These are phyloP conservation scores for Vitis rotundifolia DNA, from an alignment of 164 flowering plant species.

Conservation along the genomic window DNA sequence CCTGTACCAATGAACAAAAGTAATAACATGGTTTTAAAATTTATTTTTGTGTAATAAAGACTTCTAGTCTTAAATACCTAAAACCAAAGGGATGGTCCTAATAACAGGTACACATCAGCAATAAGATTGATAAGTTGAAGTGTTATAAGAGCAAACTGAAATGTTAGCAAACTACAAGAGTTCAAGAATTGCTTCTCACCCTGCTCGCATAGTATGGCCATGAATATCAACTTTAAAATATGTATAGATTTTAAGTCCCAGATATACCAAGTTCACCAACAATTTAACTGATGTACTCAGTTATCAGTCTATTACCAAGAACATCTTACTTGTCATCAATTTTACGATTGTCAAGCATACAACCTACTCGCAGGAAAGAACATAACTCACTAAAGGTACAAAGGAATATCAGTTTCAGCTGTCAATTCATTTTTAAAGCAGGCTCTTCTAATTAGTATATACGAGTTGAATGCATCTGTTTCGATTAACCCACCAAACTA, in stretches of 20 bases:
- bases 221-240: not conserved
- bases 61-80: not conserved
- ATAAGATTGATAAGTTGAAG: too few relatives aligned
- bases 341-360: too few relatives aligned
- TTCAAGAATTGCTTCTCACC: not conserved
- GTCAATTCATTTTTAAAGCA: not conserved
- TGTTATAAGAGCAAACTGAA: not conserved
- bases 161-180: not conserved
- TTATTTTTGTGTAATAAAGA: not conserved
- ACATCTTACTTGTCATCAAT: too few relatives aligned
- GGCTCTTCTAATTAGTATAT: not conserved
- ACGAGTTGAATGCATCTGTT: not conserved
- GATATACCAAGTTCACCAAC: not conserved
- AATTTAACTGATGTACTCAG: not conserved
- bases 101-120: too few relatives aligned
- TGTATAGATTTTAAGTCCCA: not conserved
- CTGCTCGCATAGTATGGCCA: not conserved
- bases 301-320: too few relatives aligned
- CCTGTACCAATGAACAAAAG: conserved; percentile 37
- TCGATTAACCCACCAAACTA: not conserved
- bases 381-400: too few relatives aligned
- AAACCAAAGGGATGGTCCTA: too few relatives aligned
- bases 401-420: not conserved
- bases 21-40: not conserved
- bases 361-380: too few relatives aligned